Conservation (phyloP, 2,329 filamentous ascomycete species). For the Ophiostoma ips region DNA sequence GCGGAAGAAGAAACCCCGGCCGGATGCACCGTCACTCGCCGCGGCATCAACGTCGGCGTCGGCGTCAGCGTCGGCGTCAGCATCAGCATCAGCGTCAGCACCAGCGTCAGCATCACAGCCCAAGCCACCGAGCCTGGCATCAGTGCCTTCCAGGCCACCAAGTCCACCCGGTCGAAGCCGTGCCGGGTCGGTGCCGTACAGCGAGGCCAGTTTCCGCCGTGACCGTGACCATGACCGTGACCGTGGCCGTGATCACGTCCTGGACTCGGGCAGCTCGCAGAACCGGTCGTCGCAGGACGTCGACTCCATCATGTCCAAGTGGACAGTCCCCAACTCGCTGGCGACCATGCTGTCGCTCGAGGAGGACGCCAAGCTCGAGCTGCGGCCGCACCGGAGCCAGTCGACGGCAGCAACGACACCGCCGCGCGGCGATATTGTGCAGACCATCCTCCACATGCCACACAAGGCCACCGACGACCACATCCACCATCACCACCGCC, state of each 20-base stretch:
- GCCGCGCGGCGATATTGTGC: constrained; percentile 1
- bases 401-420: background rate
- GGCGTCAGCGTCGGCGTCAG: background rate
- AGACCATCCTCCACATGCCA: background rate
- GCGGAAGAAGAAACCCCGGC: constrained; percentile 2
- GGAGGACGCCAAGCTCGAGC: constrained; percentile 4
- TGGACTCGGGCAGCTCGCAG: constrained; percentile 10
- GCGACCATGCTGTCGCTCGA: constrained; percentile 12
- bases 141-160: background rate
- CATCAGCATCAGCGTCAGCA: background rate
- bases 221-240: too few species aligned
- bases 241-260: background rate
- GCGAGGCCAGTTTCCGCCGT: background rate
- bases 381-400: background rate
- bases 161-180: background rate
- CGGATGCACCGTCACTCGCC: background rate
- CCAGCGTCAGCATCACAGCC: background rate
- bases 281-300: constrained; percentile 9
- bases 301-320: constrained; percentile 33
- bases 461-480: background rate
- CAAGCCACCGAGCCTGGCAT: constrained; percentile 1
- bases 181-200: background rate
- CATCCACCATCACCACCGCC: too few species aligned
- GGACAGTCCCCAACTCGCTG: constrained; percentile 20
- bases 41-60: background rate